Conservation (phyloP, 371 early-diverging fungal genomes). For the Syncephalastrum monosporum region DNA sequence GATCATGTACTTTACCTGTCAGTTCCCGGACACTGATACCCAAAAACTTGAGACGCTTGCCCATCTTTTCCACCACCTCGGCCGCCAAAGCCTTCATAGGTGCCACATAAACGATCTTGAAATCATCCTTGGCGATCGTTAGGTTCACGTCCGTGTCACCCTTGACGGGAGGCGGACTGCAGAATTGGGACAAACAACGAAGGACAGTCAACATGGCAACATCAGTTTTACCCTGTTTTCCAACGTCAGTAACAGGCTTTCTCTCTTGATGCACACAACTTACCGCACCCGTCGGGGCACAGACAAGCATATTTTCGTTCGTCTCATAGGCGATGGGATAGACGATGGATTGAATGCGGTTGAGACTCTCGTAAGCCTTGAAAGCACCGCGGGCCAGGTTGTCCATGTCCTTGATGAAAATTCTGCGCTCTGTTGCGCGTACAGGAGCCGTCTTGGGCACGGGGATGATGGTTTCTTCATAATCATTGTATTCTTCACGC, state of each 20-base stretch:
- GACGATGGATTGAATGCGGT: constrained; percentile 94
- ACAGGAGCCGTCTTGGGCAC: constrained; percentile 62
- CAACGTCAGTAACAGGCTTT: background rate
- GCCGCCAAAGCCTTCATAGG: constrained; percentile 99
- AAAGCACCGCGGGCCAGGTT: constrained; percentile 76
- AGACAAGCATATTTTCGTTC: constrained; percentile 98
- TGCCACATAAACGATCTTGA: constrained; percentile 98
- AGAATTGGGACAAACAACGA: constrained; percentile 69
- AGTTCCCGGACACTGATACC: constrained; percentile 89
- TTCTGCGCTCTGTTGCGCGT: constrained; percentile 54
- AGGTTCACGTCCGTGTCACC: constrained; percentile 46
- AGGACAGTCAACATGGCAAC: constrained; percentile 95
- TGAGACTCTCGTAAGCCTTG: constrained; percentile 84
- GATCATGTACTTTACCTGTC: constrained; percentile 56
- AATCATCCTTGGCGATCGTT: constrained; percentile 69
- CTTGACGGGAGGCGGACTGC: constrained; percentile 50
- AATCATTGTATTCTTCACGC: constrained; percentile 64
- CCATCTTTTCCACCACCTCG: constrained; percentile 95
- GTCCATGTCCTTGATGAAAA: constrained; percentile 69
- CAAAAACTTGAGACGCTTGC: constrained; percentile 78
- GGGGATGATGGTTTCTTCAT: constrained; percentile 84
- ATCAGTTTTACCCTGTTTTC: constrained; percentile 94
- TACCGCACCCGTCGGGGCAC: constrained; percentile 99
- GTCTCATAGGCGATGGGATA: constrained; percentile 90
- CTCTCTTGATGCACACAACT: constrained; percentile 22